Evolutionary conservation across 129 eudicot species (phyloP), one percentile per base, ranked within the genome.

Genomic region (Ambrosia artemisiifolia): DNA sequence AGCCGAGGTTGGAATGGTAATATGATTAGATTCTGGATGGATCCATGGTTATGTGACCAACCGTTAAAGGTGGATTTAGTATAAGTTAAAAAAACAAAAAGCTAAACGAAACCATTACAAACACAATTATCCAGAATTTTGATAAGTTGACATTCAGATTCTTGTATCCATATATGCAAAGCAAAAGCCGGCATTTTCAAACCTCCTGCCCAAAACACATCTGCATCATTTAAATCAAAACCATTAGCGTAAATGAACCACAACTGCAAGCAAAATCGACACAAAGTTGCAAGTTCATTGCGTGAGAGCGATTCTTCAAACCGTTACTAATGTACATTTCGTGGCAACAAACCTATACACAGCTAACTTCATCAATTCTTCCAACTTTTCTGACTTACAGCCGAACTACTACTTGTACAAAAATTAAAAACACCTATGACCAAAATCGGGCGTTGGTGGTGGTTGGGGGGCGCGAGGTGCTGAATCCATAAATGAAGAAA

Each of bases 281-380:
- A 73, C 50, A 69, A 80, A 61, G 50, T 16, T 69, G 51, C 59
- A 19, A 33, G 64, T 59, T 67, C 65, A 46, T 73, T 46, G 68
- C 80, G 76, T 51, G 80, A 50, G 72, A 35, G 67, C 18, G 18
- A 62, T 63, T 50, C 59, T 59, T 17, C 66, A 63, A 78, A 69
- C 38, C 18, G 72, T 74, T 74, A 74, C 50, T 59, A 80, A 80
- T 80, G 80, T 80, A 80, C 84, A 80, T 80, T 80, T 69, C 80
- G 61, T 65, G 74, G 28, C 68, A 78, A 78, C 66, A 47, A 57
- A 51, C 51, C 50, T 62, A 74, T 79, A 72, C 74, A 71, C 51
- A 46, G 42, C 75, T 66, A 79, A 66, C 65, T 79, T 67, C 64
- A 40, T 56, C 42, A 46, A 49, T 65, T 35, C 54, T 11, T 71